A percentile compares a stretch with the other conserved stretches of the same genome.
Conservation (phyloP, 768 basidiomycete species). For the Termitomyces sp. region DNA sequence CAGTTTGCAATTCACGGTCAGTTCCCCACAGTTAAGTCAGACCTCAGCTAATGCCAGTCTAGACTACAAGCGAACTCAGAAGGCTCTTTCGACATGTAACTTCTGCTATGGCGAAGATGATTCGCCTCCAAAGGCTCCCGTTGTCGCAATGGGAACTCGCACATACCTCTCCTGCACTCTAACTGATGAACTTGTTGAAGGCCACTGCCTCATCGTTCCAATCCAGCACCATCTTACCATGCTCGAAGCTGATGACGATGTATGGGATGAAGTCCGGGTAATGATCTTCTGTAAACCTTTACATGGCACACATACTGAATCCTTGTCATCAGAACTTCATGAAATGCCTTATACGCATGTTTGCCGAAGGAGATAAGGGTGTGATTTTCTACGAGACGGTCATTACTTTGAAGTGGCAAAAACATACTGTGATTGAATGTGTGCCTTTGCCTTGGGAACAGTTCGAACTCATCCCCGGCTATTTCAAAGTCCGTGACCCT, state of each 20-base stretch:
- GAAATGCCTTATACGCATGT: constrained; percentile 97
- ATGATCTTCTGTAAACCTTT: constrained; percentile 22
- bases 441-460: constrained; percentile 88
- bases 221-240: constrained; percentile 90
- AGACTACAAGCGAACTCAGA: constrained; percentile 97
- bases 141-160: constrained; percentile 88
- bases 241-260: constrained; percentile 94
- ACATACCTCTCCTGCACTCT: constrained; percentile 89
- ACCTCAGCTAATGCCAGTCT: constrained; percentile 6
- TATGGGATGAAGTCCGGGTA: constrained; percentile 96
- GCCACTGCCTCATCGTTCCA: constrained; percentile 94
- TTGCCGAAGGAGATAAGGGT: constrained; percentile 87
- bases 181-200: constrained; percentile 83
- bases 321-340: constrained; percentile 53
- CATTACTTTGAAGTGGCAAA: constrained; percentile 79
- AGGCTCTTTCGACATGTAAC: constrained; percentile 78
- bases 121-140: constrained; percentile 79
- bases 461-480: constrained; percentile 85
- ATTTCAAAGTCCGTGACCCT: constrained; percentile 71
- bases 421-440: constrained; percentile 91
- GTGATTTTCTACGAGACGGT: constrained; percentile 96
- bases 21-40: constrained; percentile 16
- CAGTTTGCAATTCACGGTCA: constrained; percentile 94
- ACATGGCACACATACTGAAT: background rate
- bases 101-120: constrained; percentile 96